Evolutionary conservation across 768 basidiomycete species (phyloP), one percentile per base, ranked within the genome.

Genomic region (Sporobolomyces phaffii): DNA sequence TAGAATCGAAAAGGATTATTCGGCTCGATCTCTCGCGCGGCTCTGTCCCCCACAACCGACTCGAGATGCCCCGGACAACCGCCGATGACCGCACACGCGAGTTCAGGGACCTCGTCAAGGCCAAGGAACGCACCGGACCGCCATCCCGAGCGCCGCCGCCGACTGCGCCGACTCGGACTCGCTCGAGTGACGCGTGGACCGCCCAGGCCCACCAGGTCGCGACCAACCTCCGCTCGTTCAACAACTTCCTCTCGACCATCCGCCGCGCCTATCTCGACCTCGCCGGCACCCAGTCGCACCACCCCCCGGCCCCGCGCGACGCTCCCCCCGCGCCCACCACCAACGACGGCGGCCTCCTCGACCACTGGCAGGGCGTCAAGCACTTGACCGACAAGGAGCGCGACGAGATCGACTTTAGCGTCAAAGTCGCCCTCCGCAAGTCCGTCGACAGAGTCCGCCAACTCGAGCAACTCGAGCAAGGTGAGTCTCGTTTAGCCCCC

Each of bases 341-440:
- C 40, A 43, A 29, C 20, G 48, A 31, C n/a, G 48, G 48, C 29
- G 31, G 50, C 29, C 50, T 51, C 13, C 66, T 78, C 62, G 68
- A 64, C 29, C 70, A 69, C 26, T 77, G 75, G 74, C 73, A 77
- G 43, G 72, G 69, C 24, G 76, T 76, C 17, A 77, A 76, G 52
- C 76, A 73, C 52, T 82, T 99, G 9, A 85, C 85, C 13, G 92
- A 97, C 75, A 85, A 90, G 69, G 93, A 99, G 77, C 82, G 93
- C 67, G 93, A 97, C 78, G 91, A 96, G 79, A 89, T 99, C 59
- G 96, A 99, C 81, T 79, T 92, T 66, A 89, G 94, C 76, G 88
- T 90, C 36, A 86, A 88, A 71, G 83, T 91, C 73, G 87, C 96
- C 60, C 81, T 98, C 53, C 83, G 86, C 54, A 84, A 87, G 59